Conservation (phyloP, 2,329 filamentous ascomycete species). For the Samsoniella hepiali region DNA sequence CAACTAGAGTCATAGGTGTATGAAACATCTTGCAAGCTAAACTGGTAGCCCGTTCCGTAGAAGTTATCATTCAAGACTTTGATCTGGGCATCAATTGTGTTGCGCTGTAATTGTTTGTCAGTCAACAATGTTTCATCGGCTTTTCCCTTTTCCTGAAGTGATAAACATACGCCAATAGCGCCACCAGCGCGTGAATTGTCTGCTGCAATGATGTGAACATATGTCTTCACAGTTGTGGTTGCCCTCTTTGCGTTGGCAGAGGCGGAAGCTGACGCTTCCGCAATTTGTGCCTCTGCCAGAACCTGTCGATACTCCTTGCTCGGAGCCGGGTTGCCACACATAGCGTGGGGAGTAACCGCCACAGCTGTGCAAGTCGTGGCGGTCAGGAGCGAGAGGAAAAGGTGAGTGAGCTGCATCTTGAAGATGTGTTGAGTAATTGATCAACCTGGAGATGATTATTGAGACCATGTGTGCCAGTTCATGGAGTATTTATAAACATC, state of each 20-base stretch:
- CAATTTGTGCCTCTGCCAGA: not conserved
- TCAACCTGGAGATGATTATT: too few species aligned
- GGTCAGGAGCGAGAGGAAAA: not conserved
- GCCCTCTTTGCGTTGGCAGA: not conserved
- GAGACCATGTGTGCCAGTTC: too few species aligned
- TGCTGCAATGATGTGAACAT: not conserved
- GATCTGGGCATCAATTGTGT: slow-evolving; percentile 6
- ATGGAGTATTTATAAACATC: too few species aligned
- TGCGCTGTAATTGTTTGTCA: not conserved
- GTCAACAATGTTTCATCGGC: not conserved
- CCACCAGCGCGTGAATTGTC: not conserved
- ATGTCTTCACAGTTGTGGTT: not conserved
- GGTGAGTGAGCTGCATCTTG: not conserved
- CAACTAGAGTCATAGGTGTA: slow-evolving; percentile 44
- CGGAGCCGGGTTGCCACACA: not conserved
- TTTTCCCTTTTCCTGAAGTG: not conserved
- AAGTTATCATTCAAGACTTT: slow-evolving; percentile 42
- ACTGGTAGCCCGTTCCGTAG: slow-evolving; percentile 39
- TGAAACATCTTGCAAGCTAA: slow-evolving; percentile 40
- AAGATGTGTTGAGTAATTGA: not conserved
- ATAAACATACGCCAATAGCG: not conserved
- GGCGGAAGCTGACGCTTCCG: not conserved
- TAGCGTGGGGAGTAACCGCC: not conserved
- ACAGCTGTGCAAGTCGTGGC: not conserved
- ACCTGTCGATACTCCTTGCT: not conserved